Evolutionary conservation across 352 stramenopile genomes (phyloP).

Genomic region (Lagenidium sp.): DNA sequence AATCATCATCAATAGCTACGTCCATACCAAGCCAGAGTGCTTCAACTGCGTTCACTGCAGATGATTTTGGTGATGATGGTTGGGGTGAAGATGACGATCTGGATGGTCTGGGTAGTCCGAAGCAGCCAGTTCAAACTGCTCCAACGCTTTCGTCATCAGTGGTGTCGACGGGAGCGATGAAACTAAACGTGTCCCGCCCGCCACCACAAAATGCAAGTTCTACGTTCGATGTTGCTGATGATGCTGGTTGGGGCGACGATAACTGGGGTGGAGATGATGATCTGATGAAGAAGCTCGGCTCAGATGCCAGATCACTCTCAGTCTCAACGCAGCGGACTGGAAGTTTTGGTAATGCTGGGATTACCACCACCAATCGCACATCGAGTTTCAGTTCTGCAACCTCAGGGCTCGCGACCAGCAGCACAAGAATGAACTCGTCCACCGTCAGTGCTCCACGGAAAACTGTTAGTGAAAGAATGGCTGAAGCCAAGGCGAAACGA

Average conservation of each 20-base stretch:
- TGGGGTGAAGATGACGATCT: conserved; percentile 47
- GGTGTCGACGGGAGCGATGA: conserved; percentile 34
- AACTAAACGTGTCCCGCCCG: conserved; percentile 35
- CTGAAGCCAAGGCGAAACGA: conserved; percentile 49
- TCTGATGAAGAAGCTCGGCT: too few relatives aligned
- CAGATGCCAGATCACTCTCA: too few relatives aligned
- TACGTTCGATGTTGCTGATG: conserved; percentile 17
- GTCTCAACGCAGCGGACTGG: too few relatives aligned
- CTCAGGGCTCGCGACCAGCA: neutral
- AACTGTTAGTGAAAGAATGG: conserved; percentile 36
- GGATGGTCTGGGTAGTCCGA: too few relatives aligned
- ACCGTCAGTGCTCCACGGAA: conserved; percentile 16
- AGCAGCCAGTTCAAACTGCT: conserved; percentile 1
- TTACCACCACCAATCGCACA: conserved; percentile 1
- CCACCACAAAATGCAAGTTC: conserved; percentile 13
- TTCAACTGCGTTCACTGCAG: conserved; percentile 16
- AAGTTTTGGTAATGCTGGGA: conserved; percentile 9
- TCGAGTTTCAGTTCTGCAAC: conserved; percentile 8
- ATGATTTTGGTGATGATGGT: conserved; percentile 33
- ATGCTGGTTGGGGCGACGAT: conserved; percentile 49
- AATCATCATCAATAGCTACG: neutral
- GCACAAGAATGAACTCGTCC: neutral
- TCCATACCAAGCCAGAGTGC: too few relatives aligned
- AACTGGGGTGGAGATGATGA: conserved; percentile 51
- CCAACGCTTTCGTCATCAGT: conserved; percentile 29